Conservation (phyloP, 371 early-diverging fungal species). For the Mortierella sp. region DNA sequence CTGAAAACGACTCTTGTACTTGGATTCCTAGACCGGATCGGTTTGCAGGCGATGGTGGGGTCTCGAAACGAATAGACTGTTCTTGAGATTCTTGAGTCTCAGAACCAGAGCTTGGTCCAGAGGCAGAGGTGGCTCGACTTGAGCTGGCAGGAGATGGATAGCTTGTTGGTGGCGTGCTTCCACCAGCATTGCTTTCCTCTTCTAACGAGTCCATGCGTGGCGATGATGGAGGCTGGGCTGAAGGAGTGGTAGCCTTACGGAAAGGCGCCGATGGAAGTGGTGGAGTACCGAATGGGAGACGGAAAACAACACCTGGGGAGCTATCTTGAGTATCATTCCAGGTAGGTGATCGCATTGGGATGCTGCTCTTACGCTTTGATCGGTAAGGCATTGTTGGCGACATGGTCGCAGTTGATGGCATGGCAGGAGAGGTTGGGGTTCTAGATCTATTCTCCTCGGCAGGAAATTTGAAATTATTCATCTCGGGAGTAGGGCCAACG, state of each 20-base stretch:
- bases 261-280: constrained; percentile 13
- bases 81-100: constrained; percentile 11
- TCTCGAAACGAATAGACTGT: constrained; percentile 15
- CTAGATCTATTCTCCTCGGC: constrained; percentile 11
- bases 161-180: neutral
- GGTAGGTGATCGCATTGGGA: constrained; percentile 46
- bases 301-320: constrained; percentile 48
- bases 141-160: constrained; percentile 31
- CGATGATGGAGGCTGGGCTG: constrained; percentile 5
- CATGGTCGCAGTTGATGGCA: constrained; percentile 13
- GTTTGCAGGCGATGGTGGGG: constrained; percentile 34
- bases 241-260: constrained; percentile 23
- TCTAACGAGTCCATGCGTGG: constrained; percentile 9
- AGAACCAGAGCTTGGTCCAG: constrained; percentile 9
- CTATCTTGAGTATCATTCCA: constrained; percentile 27
- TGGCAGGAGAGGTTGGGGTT: constrained; percentile 26
- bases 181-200: neutral
- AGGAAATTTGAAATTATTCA: constrained; percentile 47
- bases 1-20: constrained; percentile 29
- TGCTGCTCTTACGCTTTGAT: constrained; percentile 46
- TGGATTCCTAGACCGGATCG: constrained; percentile 49
- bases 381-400: constrained; percentile 16
- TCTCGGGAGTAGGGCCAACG: constrained; percentile 20
- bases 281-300: constrained; percentile 47
- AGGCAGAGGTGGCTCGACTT: constrained; percentile 3